Conservation (phyloP, 2,329 filamentous ascomycete genomes). For the Cordyceps pruinosa region DNA sequence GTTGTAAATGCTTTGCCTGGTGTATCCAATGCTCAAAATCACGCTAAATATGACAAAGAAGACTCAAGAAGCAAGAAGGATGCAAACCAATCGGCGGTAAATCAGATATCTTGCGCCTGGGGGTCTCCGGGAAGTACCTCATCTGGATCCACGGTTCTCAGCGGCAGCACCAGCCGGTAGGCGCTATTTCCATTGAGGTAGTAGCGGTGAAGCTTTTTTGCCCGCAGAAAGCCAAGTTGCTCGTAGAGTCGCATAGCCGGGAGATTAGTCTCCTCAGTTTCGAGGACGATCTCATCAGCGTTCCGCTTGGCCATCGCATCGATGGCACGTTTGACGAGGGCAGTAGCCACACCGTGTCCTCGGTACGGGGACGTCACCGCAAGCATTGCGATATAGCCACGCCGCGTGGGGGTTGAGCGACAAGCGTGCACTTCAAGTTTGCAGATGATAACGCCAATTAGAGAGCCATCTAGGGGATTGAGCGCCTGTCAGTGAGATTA, state of each 20-base stretch:
- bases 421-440: constrained; percentile 88
- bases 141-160: constrained; percentile 50
- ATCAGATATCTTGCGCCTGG: constrained; percentile 20
- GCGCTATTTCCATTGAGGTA: constrained; percentile 96
- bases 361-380: constrained; percentile 78
- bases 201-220: constrained; percentile 89
- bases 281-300: constrained; percentile 90
- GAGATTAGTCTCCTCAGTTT: constrained; percentile 90
- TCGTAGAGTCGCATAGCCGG: constrained; percentile 91
- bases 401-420: constrained; percentile 64
- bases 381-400: constrained; percentile 97
- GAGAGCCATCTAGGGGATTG: constrained; percentile 51
- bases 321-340: constrained; percentile 81
- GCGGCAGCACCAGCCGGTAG: constrained; percentile 75
- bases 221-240: constrained; percentile 80
- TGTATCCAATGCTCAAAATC: not conserved
- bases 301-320: constrained; percentile 78
- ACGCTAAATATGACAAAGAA: not conserved
- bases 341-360: constrained; percentile 80
- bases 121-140: constrained; percentile 29
- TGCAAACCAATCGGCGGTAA: not conserved
- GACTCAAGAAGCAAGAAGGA: not conserved
- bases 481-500: constrained; percentile 39
- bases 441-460: constrained; percentile 88
- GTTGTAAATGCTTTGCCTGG: not conserved